Base-by-base conservation (phyloP, 2,329 filamentous ascomycete species). In the Trichothecium roseum region DNA sequence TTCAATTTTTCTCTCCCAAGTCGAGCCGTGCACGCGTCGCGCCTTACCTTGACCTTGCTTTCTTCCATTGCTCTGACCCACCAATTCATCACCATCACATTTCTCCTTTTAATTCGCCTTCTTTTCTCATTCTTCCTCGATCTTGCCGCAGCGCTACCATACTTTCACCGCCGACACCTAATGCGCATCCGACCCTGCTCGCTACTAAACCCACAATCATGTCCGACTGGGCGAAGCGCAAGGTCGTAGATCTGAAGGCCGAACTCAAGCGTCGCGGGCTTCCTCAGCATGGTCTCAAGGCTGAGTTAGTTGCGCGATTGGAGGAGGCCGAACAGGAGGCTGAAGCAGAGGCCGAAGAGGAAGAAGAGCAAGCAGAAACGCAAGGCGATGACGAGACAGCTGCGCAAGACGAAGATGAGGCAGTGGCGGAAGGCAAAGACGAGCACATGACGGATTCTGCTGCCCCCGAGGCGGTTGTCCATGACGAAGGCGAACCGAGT, bases 241-340 rank as follows among this genome's bases (percentile, higher is more conserved):
- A 84, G 60, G 84, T 89, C 42, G 66, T 78, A 24, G 81, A 87
- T 49, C 69, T 89, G 39, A 82, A 80, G 57, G 74, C 74, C 16
- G 81, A 87, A 63, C 68, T 88, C 29, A 86, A 84, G 59, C 68
- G 66, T 39, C 74, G 82, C 43, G 77, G 78, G n/a, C 70, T 88
- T 28, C 63, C 76, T 5, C 72, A 77, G 41, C 72, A 73, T 17
- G 84, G 84, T 8, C 67, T 86, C 35, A 84, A 87, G 53, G 69
- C 77, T 17, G 82, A 81, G 40, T 71, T 87, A 32, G 68, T 88
- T 37, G 71, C 79, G 40, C 74, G 80, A 40, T 59, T 89, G 31
- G 52, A 64, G 32, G 60, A 58, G 33, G 60, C 58, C 24, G 62
- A 64, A 20, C n/a, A 30, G 14, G 28, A 24, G 18, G 28, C 24